Percentiles rank a stretch among this genome's conserved stretches.
phyloP scores from a whole-genome alignment of 2,329 filamentous ascomycete species.

The Penicillium sp. region DNA sequence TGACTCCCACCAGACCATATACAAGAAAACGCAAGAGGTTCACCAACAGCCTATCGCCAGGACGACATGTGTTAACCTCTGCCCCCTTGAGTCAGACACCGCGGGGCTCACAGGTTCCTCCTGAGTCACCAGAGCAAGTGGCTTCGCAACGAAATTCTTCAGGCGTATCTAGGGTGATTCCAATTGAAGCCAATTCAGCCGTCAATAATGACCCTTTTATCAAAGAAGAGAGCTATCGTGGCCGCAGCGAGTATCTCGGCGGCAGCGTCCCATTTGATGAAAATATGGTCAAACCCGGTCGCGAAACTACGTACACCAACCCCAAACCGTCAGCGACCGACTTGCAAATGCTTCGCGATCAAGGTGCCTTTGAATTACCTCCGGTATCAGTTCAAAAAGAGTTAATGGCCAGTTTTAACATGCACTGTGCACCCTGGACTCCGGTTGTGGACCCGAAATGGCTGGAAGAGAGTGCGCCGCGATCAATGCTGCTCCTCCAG shows the following conservation, averaged over 20 bases:
- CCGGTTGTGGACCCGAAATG: slow-evolving; percentile 43
- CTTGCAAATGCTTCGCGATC: slow-evolving; percentile 24
- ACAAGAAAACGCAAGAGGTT: slow-evolving; percentile 35
- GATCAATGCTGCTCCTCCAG: slow-evolving; percentile 31
- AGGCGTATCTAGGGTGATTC: not conserved
- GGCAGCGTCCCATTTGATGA: slow-evolving; percentile 29
- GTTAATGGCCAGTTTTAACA: slow-evolving; percentile 42
- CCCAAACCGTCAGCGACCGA: slow-evolving; percentile 21
- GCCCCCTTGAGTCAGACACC: slow-evolving; percentile 22
- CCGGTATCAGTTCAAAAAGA: slow-evolving; percentile 32
- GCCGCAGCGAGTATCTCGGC: slow-evolving; percentile 26
- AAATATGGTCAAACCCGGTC: slow-evolving; percentile 29
- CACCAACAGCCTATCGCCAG: slow-evolving; percentile 34
- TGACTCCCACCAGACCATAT: slow-evolving; percentile 20
- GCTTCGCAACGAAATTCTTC: slow-evolving; percentile 9
- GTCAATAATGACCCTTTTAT: slow-evolving; percentile 19
- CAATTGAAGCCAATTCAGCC: not conserved
- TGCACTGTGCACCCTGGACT: slow-evolving; percentile 43
- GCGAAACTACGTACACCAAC: slow-evolving; percentile 23
- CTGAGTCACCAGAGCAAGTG: slow-evolving; percentile 8
- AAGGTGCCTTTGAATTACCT: slow-evolving; percentile 26
- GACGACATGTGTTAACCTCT: slow-evolving; percentile 11
- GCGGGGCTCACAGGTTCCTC: slow-evolving; percentile 21
- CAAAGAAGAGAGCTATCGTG: slow-evolving; percentile 29
- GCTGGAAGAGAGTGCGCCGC: slow-evolving; percentile 33